Base-by-base conservation (phyloP, 495 filamentous ascomycete species). In the Hypoxylon subgilvum region DNA sequence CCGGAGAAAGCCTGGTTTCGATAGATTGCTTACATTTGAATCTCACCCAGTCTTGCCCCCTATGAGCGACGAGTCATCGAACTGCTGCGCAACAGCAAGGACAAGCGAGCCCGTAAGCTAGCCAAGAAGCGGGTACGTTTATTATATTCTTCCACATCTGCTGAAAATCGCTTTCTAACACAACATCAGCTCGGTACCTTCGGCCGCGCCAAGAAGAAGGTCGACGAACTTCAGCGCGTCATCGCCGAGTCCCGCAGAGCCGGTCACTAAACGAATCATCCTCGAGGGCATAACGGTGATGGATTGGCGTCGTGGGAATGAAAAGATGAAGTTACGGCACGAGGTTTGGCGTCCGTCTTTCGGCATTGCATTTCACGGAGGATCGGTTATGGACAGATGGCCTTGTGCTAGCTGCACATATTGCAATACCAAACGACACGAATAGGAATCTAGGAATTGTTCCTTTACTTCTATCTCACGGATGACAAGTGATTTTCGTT, bases 61-160 rank as follows among this genome's bases (percentile, higher is more conserved):
- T 97, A 97, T 73, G 94, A 98, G 84, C 91, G 92, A 74, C 92
- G 94, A 69, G 89, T 98, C 72, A 95, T 97, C 76, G 94, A 98
- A 86, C 83, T 98, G 65, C 86, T 98, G 75, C 90, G 94, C 67
- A 98, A 97, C 85, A 86, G 87, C 82, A 96, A 96, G 82, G 94
- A 98, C 79, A 98, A 98, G 89, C 90, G 94, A 79, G 94, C 94
- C 60, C 84, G 94, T 63, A 97, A 97, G 86, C 88, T 96, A 72
- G 94, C 94, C 65, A 98, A 98, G 93, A 97, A 96, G 88, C 84
- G 94, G 79, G 90, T 90, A 84, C 60, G 82, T 85, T 41, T 55
- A n/a, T 50, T 27, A 13, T 16, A n/a, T 49, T 28, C n/a, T 17
- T 12, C 32, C 18, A 43, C 35, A 17, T 9, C 32, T 4, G 19